Percentiles rank a stretch among this genome's conserved stretches.
These are phyloP conservation scores for Apiotrichum akiyoshidainum DNA, from an alignment of 1,284 basidiomycete genomes.

Conservation along the genomic window DNA sequence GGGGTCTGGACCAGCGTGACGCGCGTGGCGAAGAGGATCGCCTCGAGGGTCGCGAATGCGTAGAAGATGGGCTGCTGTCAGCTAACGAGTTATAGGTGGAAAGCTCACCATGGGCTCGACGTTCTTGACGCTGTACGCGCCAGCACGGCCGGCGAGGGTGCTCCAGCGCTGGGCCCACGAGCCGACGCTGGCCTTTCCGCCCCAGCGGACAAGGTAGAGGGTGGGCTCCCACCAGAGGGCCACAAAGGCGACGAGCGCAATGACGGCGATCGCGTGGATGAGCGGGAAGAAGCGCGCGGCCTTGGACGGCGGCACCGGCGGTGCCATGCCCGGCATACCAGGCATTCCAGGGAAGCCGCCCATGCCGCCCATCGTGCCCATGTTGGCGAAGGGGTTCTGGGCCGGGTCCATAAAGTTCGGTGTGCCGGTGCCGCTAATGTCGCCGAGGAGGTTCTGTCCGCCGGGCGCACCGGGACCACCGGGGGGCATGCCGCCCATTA, in stretches of 20 bases:
- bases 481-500: conserved; percentile 17
- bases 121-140: neutral
- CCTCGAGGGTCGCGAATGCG: conserved; percentile 48
- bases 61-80: conserved; percentile 49
- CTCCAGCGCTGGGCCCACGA: conserved; percentile 19
- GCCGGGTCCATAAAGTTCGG: conserved; percentile 2
- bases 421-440: neutral
- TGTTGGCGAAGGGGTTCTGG: conserved; percentile 9
- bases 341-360: conserved; percentile 15
- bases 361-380: conserved; percentile 22
- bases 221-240: conserved; percentile 49
- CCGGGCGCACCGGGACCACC: neutral
- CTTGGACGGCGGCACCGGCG: conserved; percentile 10
- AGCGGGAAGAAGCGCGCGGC: conserved; percentile 40
- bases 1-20: conserved; percentile 44
- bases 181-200: conserved; percentile 5
- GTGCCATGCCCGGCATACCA: conserved; percentile 3
- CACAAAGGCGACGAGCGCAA: conserved; percentile 40
- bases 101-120: conserved; percentile 25
- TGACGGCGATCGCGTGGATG: conserved; percentile 38
- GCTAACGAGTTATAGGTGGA: neutral
- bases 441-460: conserved; percentile 1
- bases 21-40: conserved; percentile 48
- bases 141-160: conserved; percentile 10
- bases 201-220: conserved; percentile 20